phyloP scores from a whole-genome alignment of 352 stramenopile genomes.

The Phytophthora brassicae region DNA sequence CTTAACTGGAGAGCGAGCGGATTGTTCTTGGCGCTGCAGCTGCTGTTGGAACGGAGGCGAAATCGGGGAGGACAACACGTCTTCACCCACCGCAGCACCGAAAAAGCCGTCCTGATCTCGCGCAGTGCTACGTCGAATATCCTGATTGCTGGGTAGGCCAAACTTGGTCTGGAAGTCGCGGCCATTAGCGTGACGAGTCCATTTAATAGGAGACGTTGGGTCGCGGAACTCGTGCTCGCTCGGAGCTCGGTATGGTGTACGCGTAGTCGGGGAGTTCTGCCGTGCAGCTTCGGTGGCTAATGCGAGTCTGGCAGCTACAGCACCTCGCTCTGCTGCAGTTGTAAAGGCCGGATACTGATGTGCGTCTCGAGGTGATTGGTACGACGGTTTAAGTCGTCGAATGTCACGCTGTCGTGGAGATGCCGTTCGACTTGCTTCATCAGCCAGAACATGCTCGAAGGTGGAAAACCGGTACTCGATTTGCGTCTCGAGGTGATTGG shows the following conservation, averaged over 20 bases:
- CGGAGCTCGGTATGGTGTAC: constrained; percentile 47
- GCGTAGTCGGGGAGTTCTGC: constrained; percentile 43
- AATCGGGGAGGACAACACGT: constrained; percentile 26
- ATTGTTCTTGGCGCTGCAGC: constrained; percentile 16
- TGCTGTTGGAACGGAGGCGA: constrained; percentile 38
- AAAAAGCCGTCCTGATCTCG: constrained; percentile 68
- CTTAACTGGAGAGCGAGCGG: constrained; percentile 11
- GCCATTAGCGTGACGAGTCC: constrained; percentile 17
- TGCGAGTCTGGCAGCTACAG: constrained; percentile 34
- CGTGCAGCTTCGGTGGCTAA: constrained; percentile 37
- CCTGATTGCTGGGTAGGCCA: constrained; percentile 57
- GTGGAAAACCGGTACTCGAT: constrained; percentile 39
- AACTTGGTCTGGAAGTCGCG: constrained; percentile 78
- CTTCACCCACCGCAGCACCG: constrained; percentile 37
- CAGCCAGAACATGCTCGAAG: constrained; percentile 28
- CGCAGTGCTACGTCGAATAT: constrained; percentile 52
- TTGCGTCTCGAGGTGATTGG: constrained; percentile 23
- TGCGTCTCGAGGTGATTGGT: constrained; percentile 24
- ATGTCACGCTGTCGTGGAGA: constrained; percentile 26
- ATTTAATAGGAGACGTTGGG: constrained; percentile 29
- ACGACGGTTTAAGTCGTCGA: constrained; percentile 23
- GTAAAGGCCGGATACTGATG: constrained; percentile 30
- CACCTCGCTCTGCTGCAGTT: constrained; percentile 28
- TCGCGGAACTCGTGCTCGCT: constrained; percentile 49
- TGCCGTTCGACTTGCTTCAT: constrained; percentile 6